Conservation (phyloP, 106 monocot species). For the Dendrobium nobile region DNA sequence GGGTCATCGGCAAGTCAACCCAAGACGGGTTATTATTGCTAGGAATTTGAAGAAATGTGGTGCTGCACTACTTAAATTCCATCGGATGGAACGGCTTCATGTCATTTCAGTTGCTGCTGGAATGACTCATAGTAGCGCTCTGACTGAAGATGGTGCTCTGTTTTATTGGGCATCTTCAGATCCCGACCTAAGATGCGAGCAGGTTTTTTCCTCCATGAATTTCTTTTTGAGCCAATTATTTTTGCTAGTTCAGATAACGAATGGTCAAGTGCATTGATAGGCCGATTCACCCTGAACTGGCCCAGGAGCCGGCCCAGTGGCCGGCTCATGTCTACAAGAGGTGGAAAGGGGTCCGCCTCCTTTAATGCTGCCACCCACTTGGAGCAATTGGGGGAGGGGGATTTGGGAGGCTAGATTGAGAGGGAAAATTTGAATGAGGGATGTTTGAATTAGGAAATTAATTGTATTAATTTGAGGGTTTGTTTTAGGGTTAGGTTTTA, state of each 20-base stretch:
- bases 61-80: constrained; percentile 64
- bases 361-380: no score
- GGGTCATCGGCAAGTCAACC: constrained; percentile 94
- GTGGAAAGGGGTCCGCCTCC: no score
- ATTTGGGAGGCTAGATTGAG: no score
- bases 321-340: no score
- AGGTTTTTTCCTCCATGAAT: constrained; percentile 34
- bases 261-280: not conserved
- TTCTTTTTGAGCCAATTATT: not conserved
- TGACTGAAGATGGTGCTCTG: constrained; percentile 82
- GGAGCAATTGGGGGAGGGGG: no score
- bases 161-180: constrained; percentile 96
- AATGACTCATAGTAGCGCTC: constrained; percentile 64
- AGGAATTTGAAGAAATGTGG: constrained; percentile 76
- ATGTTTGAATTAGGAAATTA: no score
- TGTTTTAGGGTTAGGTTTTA: no score
- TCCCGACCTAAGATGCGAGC: constrained; percentile 84
- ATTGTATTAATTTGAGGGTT: no score
- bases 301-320: no score
- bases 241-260: not conserved
- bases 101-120: constrained; percentile 79
- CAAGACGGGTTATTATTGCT: constrained; percentile 70
- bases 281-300: no score
- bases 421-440: no score
- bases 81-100: constrained; percentile 70